phyloP scores from a whole-genome alignment of 352 stramenopile species.

The Globisporangium heterothallicum region DNA sequence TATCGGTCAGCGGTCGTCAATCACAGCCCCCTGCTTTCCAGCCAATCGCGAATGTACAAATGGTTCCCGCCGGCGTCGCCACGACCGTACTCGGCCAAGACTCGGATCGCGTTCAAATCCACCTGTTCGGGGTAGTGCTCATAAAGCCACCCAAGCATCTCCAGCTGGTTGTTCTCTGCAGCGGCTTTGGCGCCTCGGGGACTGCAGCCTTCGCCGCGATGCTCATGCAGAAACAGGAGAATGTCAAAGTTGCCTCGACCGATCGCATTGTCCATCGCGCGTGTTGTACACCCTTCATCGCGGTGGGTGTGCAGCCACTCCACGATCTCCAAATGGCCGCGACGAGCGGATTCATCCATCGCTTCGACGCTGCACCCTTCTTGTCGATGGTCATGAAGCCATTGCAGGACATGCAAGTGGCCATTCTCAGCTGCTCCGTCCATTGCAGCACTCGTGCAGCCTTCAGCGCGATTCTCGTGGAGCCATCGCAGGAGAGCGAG shows the following conservation, averaged over 20 bases:
- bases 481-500: constrained; percentile 17
- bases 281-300: constrained; percentile 22
- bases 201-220: constrained; percentile 11
- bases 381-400: constrained; percentile 20
- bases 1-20: background rate
- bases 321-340: constrained; percentile 27
- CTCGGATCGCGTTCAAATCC: background rate
- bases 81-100: background rate
- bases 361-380: constrained; percentile 17
- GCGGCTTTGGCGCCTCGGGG: background rate
- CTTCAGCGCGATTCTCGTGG: constrained; percentile 11
- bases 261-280: constrained; percentile 11
- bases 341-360: constrained; percentile 17
- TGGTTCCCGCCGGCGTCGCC: background rate
- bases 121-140: background rate
- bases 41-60: background rate
- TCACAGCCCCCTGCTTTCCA: background rate
- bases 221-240: constrained; percentile 15
- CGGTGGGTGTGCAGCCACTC: constrained; percentile 33
- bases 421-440: constrained; percentile 25
- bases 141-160: background rate
- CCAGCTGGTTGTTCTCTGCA: constrained; percentile 7
- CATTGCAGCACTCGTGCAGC: constrained; percentile 21
- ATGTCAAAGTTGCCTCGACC: constrained; percentile 12
- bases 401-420: constrained; percentile 29